Evolutionary conservation across 176 grass and related monocot genomes (phyloP), one percentile per base, ranked within the genome.

Genomic region (Phoenix roebelenii): DNA sequence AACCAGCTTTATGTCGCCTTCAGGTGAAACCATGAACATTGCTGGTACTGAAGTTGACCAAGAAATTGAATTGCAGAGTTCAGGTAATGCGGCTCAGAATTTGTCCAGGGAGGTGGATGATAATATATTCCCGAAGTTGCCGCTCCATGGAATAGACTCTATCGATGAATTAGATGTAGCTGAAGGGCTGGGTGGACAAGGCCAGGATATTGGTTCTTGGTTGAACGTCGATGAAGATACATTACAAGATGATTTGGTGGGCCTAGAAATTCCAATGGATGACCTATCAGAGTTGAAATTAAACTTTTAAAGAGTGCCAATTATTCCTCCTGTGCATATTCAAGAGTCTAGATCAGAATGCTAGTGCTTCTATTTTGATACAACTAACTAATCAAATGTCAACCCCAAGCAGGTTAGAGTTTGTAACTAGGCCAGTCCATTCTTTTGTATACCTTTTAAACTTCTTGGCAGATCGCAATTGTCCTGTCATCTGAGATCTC

Each of bases 241-340:
- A 25, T n/a, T 83, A 59, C 80, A 69, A 72, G 85, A 88, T 54
- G 85, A 88, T 73, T 59, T 88, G 1, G 85, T 81, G 3, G 80
- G 72, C 14, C 72, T 88, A 7, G 75, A 88, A 25, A 76, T 88
- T 26, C 85, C 85, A 5, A 66, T 77, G 15, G 85, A 88, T 57
- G 85, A 88, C 64, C 76, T 88, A n/a, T 79, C 76, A 4, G 76
- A 88, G 26, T 70, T 88, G n/a, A 81, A 74, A 60, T 80, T 88
- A 51, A 63, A 63, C 52, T 76, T 88, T 1, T 88, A 74, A 74
- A 26, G 53, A 14, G 28, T 58, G 29, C 32, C 25, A 12, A 49
- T 59, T 61, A 49, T 67, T 68, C 56, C 20, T 24, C 57, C 17
- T 77, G 80, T 80, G 68, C 54, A 83, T 83, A 77, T 61, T 51